A percentile compares a stretch with the other conserved stretches of the same genome.
Evolutionary conservation across 2,329 filamentous ascomycete genomes (phyloP).

Genomic region (Trichoderma sp.): DNA sequence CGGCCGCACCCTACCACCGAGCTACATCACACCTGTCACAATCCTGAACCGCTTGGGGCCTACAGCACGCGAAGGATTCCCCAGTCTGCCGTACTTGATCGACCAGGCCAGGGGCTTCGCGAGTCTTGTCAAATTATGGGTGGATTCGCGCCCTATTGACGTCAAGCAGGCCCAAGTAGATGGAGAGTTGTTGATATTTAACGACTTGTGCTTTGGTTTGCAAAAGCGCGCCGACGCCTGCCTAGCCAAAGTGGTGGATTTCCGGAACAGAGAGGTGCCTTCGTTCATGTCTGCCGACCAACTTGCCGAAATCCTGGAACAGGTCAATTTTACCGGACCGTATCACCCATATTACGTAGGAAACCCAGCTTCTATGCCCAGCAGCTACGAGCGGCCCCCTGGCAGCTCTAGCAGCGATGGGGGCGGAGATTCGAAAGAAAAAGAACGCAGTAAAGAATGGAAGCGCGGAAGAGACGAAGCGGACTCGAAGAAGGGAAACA

Average conservation of each 20-base stretch:
- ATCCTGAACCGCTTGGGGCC: conserved; percentile 82
- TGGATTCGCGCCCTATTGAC: conserved; percentile 54
- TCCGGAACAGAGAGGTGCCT: conserved; percentile 42
- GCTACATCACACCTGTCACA: conserved; percentile 89
- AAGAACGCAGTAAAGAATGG: conserved; percentile 36
- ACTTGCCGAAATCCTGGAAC: conserved; percentile 52
- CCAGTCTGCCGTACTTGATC: conserved; percentile 87
- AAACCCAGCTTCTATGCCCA: conserved; percentile 29
- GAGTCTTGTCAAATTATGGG: conserved; percentile 78
- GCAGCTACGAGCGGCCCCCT: conserved; percentile 41
- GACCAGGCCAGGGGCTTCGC: conserved; percentile 86
- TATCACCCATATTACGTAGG: conserved; percentile 33
- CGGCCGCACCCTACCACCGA: conserved; percentile 69
- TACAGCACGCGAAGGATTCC: conserved; percentile 86
- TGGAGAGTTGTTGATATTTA: conserved; percentile 57
- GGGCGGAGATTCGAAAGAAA: conserved; percentile 26
- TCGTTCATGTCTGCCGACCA: conserved; percentile 38
- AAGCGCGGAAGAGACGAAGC: conserved; percentile 32
- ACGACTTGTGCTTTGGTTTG: conserved; percentile 51
- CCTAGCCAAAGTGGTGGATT: conserved; percentile 49
- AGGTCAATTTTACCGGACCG: conserved; percentile 40
- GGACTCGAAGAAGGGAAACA: conserved; percentile 33
- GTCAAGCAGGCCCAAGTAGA: conserved; percentile 38
- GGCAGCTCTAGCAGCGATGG: conserved; percentile 55
- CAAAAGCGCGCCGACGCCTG: conserved; percentile 55